phyloP scores from a whole-genome alignment of 2,329 filamentous ascomycete genomes.

The Ramularia endophylla region DNA sequence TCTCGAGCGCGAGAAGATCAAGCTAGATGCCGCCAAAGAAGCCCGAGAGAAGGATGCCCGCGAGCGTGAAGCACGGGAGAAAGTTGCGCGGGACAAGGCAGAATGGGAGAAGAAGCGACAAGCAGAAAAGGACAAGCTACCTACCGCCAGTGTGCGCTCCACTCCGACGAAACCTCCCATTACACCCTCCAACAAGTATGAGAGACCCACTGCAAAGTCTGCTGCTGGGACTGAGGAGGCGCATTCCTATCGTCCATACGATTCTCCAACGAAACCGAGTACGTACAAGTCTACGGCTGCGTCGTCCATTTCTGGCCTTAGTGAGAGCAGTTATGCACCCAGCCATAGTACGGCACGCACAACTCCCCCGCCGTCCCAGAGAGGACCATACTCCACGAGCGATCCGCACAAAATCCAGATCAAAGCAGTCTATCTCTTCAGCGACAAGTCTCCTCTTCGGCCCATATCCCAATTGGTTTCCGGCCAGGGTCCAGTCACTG shows the following conservation, averaged over 20 bases:
- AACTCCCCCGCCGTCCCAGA: constrained; percentile 69
- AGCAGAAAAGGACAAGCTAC: constrained; percentile 29
- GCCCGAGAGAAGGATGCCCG: constrained; percentile 36
- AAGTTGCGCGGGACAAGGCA: constrained; percentile 36
- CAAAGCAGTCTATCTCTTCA: constrained; percentile 86
- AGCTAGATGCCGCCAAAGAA: constrained; percentile 12
- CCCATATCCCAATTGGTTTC: constrained; percentile 86
- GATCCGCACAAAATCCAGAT: constrained; percentile 97
- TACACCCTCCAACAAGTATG: constrained; percentile 34
- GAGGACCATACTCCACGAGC: constrained; percentile 75
- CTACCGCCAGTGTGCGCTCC: constrained; percentile 28
- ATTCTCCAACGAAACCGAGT: constrained; percentile 37
- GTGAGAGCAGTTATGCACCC: constrained; percentile 79
- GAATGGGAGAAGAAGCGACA: constrained; percentile 33
- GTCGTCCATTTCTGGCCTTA: constrained; percentile 50
- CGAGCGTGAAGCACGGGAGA: constrained; percentile 32
- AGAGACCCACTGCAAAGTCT: constrained; percentile 50
- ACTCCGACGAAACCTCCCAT: constrained; percentile 13
- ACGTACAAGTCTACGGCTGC: constrained; percentile 36
- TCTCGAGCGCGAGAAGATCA: constrained; percentile 29
- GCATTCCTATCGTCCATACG: constrained; percentile 29
- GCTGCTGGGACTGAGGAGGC: constrained; percentile 59
- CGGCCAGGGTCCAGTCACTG: constrained; percentile 77
- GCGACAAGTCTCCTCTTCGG: constrained; percentile 80
- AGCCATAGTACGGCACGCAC: constrained; percentile 80